Percentiles rank a stretch among this genome's conserved stretches.
phyloP scores from a whole-genome alignment of 2,329 filamentous ascomycete genomes.

The Aspergillus terreus region DNA sequence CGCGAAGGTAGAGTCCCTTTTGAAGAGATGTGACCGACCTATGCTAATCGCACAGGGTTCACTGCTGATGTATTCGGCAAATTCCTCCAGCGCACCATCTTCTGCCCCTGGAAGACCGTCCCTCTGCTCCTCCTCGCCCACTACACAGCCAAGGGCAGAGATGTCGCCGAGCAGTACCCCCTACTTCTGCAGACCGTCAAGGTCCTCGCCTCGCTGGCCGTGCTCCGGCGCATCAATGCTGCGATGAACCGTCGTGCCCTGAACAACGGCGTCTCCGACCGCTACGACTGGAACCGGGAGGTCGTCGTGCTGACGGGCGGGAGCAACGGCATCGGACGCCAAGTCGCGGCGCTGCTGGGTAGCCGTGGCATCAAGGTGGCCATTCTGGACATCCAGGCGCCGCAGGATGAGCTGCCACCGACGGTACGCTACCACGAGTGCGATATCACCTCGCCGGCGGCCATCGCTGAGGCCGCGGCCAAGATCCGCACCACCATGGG shows the following conservation, averaged over 20 bases:
- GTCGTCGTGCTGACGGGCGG: slow-evolving; percentile 73
- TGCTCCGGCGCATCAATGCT: slow-evolving; percentile 47
- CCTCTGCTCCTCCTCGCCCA: slow-evolving; percentile 61
- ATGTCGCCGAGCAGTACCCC: slow-evolving; percentile 53
- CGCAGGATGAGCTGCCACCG: slow-evolving; percentile 26
- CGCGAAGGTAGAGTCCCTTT: slow-evolving; percentile 26
- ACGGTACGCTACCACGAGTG: slow-evolving; percentile 66
- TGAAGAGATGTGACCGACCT: not conserved
- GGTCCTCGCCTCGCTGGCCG: slow-evolving; percentile 50
- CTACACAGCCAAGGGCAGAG: slow-evolving; percentile 60
- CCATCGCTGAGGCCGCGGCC: slow-evolving; percentile 51
- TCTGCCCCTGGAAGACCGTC: slow-evolving; percentile 63
- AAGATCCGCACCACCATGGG: slow-evolving; percentile 56
- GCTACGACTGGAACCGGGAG: slow-evolving; percentile 59
- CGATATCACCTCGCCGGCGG: slow-evolving; percentile 61
- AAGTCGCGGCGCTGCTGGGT: slow-evolving; percentile 63
- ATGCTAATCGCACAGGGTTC: slow-evolving; percentile 39
- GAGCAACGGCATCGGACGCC: slow-evolving; percentile 67
- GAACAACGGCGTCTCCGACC: slow-evolving; percentile 41
- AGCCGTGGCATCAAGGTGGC: slow-evolving; percentile 64
- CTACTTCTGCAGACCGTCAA: slow-evolving; percentile 52
- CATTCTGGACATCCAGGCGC: slow-evolving; percentile 56
- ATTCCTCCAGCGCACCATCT: slow-evolving; percentile 56
- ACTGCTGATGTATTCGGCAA: slow-evolving; percentile 58
- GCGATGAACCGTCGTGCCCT: slow-evolving; percentile 50